Evolutionary conservation across 208 protist genomes (phyloP).

Genomic region (Leishmania lainsoni): DNA sequence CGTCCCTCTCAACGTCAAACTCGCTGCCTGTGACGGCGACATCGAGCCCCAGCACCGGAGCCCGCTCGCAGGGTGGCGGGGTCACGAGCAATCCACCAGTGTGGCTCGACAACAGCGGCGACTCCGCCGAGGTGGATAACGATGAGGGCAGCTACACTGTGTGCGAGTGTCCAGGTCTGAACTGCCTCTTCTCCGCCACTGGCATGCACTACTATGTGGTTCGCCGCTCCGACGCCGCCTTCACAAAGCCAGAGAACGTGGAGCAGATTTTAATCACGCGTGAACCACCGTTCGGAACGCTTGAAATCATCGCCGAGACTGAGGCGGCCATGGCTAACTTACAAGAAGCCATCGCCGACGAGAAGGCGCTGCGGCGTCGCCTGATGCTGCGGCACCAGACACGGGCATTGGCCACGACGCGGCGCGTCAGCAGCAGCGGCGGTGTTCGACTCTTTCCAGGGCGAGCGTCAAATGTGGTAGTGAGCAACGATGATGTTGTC

Average conservation of each 20-base stretch:
- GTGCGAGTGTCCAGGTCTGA: slow-evolving; percentile 50
- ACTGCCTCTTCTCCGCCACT: slow-evolving; percentile 69
- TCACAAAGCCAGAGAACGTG: slow-evolving; percentile 55
- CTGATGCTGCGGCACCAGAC: not conserved
- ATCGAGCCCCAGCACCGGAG: not conserved
- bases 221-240: slow-evolving; percentile 47
- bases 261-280: slow-evolving; percentile 71
- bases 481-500: not conserved
- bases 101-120: slow-evolving; percentile 3
- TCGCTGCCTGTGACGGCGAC: not conserved
- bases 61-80: not conserved
- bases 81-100: slow-evolving; percentile 8
- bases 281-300: slow-evolving; percentile 55
- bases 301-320: slow-evolving; percentile 51
- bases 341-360: slow-evolving; percentile 74
- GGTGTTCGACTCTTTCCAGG: not conserved
- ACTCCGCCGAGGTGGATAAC: slow-evolving; percentile 16
- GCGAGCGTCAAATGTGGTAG: slow-evolving; percentile 1
- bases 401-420: not conserved
- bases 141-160: slow-evolving; percentile 35
- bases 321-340: slow-evolving; percentile 65
- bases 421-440: slow-evolving; percentile 7
- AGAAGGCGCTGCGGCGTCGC: slow-evolving; percentile 58
- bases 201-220: slow-evolving; percentile 54
- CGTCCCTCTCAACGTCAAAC: not conserved